Evolutionary conservation across 345 rosid species (phyloP), one percentile per base, ranked within the genome.

Genomic region (Eutrema heterophyllum): DNA sequence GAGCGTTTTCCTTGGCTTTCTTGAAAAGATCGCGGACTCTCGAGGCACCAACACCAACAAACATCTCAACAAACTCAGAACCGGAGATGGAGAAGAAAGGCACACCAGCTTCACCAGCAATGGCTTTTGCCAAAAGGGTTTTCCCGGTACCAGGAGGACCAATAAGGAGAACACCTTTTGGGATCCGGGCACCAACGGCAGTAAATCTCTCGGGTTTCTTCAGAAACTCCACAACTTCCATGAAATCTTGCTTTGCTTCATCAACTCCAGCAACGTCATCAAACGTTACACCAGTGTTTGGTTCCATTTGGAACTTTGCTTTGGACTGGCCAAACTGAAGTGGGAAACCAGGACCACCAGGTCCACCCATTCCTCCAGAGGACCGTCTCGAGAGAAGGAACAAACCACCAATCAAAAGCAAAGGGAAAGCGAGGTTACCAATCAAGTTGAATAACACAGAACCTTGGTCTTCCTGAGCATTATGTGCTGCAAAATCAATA

Each of bases 111-210:
- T 93, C 99, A 77, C 99, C 99, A 53, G 99, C 99, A 65, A 95
- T 95, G 45, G 99, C 99, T 82, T 95, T 95, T 55, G 99, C 99
- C 62, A 95, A 84, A 78, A 92, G 96, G 4, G 99, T 95, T 79
- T 95, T 95, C n/a, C 99, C 99, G 1, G 99, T 95, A 77, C 99
- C 97, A 13, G 99, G 99, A 58, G 99, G 99, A 67, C 99, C 99
- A 72, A 92, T 82, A 2, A 95, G 92, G 65, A 95, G 99, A 67
- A 95, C 99, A 78, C 99, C 99, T 79, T 92, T 95, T 3, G 97
- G 97, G 69, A 95, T 95, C 66, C 91, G 85, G 40, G 99, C 99
- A 51, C 99, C 97, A 38, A 95, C 84, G 0, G 99, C 97, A 14
- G 99, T 95, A 77, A 95, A 95, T 27, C 99, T 89, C 91, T 95